phyloP scores from a whole-genome alignment of 129 eudicot genomes.

The Apium graveolens region DNA sequence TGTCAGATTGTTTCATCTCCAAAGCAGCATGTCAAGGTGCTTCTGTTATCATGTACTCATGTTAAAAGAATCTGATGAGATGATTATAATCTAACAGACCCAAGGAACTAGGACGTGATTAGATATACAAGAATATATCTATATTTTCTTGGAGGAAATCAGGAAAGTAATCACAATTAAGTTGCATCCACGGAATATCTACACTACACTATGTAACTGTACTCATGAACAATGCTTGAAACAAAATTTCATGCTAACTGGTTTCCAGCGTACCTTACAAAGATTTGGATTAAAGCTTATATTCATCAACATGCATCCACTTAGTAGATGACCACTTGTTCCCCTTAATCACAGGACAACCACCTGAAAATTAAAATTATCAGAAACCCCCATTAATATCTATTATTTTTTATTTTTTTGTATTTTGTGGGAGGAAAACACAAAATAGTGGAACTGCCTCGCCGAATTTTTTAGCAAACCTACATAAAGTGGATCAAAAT shows the following conservation, averaged over 20 bases:
- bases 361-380: constrained; percentile 40
- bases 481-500: constrained; percentile 2
- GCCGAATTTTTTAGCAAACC: not conserved
- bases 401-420: not conserved
- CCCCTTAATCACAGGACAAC: constrained; percentile 95
- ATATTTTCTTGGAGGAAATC: not conserved
- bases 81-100: not conserved
- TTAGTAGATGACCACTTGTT: constrained; percentile 95
- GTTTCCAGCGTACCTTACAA: constrained; percentile 6
- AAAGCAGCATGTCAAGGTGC: not conserved
- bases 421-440: not conserved
- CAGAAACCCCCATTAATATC: not conserved
- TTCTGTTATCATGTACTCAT: not conserved
- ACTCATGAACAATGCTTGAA: not conserved
- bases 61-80: not conserved
- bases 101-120: not conserved
- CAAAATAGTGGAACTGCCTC: not conserved
- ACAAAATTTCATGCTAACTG: not conserved
- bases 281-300: constrained; percentile 36
- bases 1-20: not conserved
- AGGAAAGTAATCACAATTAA: not conserved
- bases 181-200: not conserved
- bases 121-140: not conserved
- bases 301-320: constrained; percentile 93
- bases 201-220: not conserved